These are phyloP conservation scores for Hylodesmum podocarpum DNA, from an alignment of 306 rosid genomes.

Conservation along the genomic window DNA sequence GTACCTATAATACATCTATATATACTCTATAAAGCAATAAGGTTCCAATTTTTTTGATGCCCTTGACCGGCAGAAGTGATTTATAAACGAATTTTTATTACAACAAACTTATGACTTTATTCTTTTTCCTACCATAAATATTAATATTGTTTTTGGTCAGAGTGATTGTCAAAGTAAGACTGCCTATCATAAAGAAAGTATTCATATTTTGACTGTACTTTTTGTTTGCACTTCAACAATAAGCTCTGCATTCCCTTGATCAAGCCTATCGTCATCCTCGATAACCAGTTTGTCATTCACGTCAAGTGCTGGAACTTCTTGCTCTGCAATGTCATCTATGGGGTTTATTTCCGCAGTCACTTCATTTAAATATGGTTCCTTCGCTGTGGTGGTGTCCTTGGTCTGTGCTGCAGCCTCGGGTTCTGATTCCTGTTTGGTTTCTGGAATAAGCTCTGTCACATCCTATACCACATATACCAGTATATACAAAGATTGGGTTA, in stretches of 20 bases:
- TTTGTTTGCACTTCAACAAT: neutral
- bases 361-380: neutral
- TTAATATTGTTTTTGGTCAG: too few species aligned
- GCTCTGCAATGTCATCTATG: neutral
- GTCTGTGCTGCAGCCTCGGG: neutral
- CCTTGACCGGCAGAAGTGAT: neutral
- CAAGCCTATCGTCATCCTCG: neutral
- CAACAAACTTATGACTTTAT: too few species aligned
- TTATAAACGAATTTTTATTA: too few species aligned
- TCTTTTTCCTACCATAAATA: too few species aligned
- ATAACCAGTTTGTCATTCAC: neutral
- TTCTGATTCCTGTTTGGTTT: neutral
- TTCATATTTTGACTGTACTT: too few species aligned
- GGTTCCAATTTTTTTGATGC: neutral
- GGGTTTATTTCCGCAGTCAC: neutral
- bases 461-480: neutral
- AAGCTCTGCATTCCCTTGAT: neutral
- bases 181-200: too few species aligned
- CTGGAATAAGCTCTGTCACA: neutral
- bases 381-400: neutral
- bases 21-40: neutral
- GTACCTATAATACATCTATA: too few species aligned
- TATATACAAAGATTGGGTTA: neutral
- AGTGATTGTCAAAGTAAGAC: too few species aligned
- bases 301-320: neutral